A percentile compares a stretch with the other conserved stretches of the same genome.
phyloP scores from a whole-genome alignment of 148 eudicot genomes.

The Rhododendron vialii region DNA sequence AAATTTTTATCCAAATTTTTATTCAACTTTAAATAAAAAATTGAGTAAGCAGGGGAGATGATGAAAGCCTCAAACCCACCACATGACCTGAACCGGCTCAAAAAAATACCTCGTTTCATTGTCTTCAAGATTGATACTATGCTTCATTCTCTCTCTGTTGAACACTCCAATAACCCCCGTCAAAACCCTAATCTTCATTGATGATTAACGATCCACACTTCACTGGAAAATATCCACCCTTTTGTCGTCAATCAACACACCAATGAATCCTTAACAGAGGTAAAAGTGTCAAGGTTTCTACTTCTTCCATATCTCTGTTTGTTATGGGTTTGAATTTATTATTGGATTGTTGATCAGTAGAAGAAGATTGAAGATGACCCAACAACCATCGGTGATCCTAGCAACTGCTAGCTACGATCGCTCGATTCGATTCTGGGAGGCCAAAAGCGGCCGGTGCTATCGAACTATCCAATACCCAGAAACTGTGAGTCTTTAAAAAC shows the following conservation, averaged over 20 bases:
- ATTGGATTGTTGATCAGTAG: not conserved
- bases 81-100: not conserved
- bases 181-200: constrained; percentile 4
- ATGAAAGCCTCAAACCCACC: too few relatives aligned
- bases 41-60: too few relatives aligned
- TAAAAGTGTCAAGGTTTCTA: not conserved
- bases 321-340: not conserved
- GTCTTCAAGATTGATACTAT: not conserved
- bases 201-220: not conserved
- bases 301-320: not conserved
- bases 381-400: constrained; percentile 24
- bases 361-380: constrained; percentile 16
- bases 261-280: not conserved
- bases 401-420: constrained; percentile 96
- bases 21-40: too few relatives aligned
- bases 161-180: not conserved
- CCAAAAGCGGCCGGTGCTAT: constrained; percentile 81
- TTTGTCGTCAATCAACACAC: not conserved
- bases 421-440: constrained; percentile 93
- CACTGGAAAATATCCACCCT: not conserved
- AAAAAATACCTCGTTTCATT: not conserved
- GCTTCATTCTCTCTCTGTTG: not conserved
- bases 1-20: too few relatives aligned
- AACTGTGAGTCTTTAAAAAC: constrained; percentile 40
- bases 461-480: constrained; percentile 90